These are phyloP conservation scores for Pilobolus umbonatus DNA, from an alignment of 192 early-diverging fungal species.

Conservation along the genomic window DNA sequence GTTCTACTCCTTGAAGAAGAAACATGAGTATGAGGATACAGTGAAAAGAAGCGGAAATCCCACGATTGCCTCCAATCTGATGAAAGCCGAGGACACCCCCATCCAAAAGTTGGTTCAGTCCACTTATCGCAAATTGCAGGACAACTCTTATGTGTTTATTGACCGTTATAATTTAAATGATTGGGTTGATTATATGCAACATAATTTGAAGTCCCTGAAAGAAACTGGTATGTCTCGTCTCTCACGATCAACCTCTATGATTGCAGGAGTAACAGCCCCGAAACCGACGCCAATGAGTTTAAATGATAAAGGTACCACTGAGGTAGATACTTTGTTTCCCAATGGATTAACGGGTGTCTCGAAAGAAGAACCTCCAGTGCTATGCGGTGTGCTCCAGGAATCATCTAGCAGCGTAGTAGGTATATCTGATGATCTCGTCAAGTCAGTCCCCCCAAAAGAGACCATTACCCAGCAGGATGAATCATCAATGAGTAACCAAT, in stretches of 20 bases:
- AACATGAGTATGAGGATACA: not conserved
- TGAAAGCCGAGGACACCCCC: not conserved
- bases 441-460: not conserved
- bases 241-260: not conserved
- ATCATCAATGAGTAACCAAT: no score
- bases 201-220: not conserved
- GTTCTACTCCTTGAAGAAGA: not conserved
- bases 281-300: not conserved
- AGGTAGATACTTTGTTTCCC: not conserved
- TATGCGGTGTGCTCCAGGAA: not conserved
- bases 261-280: not conserved
- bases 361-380: not conserved
- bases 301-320: not conserved
- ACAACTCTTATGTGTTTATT: not conserved
- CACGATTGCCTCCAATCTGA: not conserved
- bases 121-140: no score
- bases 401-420: not conserved
- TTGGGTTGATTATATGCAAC: not conserved
- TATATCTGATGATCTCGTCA: not conserved
- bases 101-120: not conserved
- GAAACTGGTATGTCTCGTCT: not conserved
- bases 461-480: not conserved
- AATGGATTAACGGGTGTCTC: not conserved
- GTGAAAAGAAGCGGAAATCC: not conserved
- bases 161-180: not conserved